Percentiles rank a stretch among this genome's conserved stretches.
Conservation (phyloP, 495 filamentous ascomycete species). For the Penicillium cinerascens region DNA sequence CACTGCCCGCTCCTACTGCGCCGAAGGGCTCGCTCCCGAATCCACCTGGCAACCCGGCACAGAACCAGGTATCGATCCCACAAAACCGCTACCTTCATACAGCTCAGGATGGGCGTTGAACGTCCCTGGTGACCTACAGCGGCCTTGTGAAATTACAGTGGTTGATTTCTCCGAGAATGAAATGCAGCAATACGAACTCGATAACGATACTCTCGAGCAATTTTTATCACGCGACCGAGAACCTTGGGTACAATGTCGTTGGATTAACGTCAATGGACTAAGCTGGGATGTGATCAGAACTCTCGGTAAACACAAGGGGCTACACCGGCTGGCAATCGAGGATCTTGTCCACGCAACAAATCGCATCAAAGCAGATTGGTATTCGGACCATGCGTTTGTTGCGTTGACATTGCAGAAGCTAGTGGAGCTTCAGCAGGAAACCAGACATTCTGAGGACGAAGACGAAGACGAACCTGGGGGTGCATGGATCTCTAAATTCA, state of each 20-base stretch:
- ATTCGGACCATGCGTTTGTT: slow-evolving; percentile 79
- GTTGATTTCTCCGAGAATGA: slow-evolving; percentile 78
- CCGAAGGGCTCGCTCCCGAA: slow-evolving; percentile 36
- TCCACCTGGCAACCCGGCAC: slow-evolving; percentile 59
- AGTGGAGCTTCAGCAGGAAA: slow-evolving; percentile 51
- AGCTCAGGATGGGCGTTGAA: slow-evolving; percentile 53
- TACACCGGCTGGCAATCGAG: slow-evolving; percentile 82
- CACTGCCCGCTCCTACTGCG: slow-evolving; percentile 48
- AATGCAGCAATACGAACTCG: slow-evolving; percentile 60
- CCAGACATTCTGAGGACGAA: slow-evolving; percentile 45
- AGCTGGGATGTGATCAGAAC: slow-evolving; percentile 88
- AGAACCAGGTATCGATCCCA: slow-evolving; percentile 73
- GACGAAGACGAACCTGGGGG: slow-evolving; percentile 19
- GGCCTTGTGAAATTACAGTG: slow-evolving; percentile 77
- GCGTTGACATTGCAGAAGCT: slow-evolving; percentile 61
- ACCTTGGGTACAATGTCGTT: slow-evolving; percentile 74
- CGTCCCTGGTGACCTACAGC: slow-evolving; percentile 52
- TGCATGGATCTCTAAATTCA: slow-evolving; percentile 19
- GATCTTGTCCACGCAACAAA: slow-evolving; percentile 80
- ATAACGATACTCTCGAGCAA: slow-evolving; percentile 61
- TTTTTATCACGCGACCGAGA: slow-evolving; percentile 58
- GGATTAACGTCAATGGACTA: slow-evolving; percentile 92
- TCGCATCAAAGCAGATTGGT: slow-evolving; percentile 91
- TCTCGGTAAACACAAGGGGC: slow-evolving; percentile 67
- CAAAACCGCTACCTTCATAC: slow-evolving; percentile 46